Evolutionary conservation across 129 eudicot genomes (phyloP).

Genomic region (Kitagawia praeruptora): DNA sequence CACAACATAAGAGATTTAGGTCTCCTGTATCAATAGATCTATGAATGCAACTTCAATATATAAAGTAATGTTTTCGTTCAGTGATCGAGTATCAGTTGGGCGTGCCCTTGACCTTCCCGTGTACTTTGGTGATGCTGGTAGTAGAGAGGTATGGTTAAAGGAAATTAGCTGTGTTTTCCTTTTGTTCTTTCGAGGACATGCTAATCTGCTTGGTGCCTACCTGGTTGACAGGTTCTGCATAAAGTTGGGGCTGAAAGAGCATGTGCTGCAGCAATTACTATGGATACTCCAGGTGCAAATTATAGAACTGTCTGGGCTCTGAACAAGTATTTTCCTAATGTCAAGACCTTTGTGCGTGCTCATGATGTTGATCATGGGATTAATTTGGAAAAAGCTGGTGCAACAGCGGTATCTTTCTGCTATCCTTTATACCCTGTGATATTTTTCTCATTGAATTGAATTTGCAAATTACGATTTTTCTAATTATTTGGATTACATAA

Average conservation of each 20-base stretch:
- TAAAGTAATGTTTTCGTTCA: slow-evolving; percentile 17
- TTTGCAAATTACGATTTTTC: neutral
- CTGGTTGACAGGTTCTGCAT: slow-evolving; percentile 70
- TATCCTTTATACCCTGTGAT: neutral
- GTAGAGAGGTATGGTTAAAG: slow-evolving; percentile 67
- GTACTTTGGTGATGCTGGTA: slow-evolving; percentile 98
- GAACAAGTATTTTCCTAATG: slow-evolving; percentile 92
- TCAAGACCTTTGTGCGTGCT: slow-evolving; percentile 98
- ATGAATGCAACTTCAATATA: neutral
- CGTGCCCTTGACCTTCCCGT: slow-evolving; percentile 99
- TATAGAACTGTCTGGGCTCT: slow-evolving; percentile 99
- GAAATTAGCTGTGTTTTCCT: slow-evolving; percentile 6
- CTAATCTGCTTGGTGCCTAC: slow-evolving; percentile 8
- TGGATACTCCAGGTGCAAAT: slow-evolving; percentile 95
- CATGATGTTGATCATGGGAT: slow-evolving; percentile 99
- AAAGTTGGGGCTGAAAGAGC: slow-evolving; percentile 97
- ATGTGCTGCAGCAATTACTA: slow-evolving; percentile 92
- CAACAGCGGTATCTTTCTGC: slow-evolving; percentile 76
- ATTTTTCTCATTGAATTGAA: neutral
- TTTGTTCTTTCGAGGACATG: slow-evolving; percentile 17
- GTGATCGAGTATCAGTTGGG: slow-evolving; percentile 95
- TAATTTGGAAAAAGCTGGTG: slow-evolving; percentile 97
- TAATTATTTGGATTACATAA: neutral
- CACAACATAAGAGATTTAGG: neutral
- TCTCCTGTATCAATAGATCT: neutral